These are phyloP conservation scores for Blastocystis hominis DNA, from an alignment of 352 stramenopile species.

Conservation along the genomic window DNA sequence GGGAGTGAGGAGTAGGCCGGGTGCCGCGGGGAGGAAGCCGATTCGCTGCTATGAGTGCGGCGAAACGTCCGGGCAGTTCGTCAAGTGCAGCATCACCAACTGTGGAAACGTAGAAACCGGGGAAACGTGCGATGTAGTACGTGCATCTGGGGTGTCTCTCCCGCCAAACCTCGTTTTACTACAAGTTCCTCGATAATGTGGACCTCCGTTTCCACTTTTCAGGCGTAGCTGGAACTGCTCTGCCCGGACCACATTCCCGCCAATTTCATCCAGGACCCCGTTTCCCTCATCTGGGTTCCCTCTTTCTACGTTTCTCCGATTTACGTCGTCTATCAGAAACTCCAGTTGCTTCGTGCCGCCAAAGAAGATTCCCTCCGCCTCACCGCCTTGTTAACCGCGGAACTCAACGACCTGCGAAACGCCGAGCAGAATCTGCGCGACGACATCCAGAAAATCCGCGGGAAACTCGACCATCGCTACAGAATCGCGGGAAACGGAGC, in stretches of 20 bases:
- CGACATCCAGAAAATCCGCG: not conserved
- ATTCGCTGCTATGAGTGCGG: not conserved
- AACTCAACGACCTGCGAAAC: not conserved
- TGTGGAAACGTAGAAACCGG: not conserved
- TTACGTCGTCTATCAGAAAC: not conserved
- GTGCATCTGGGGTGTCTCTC: conserved; percentile 9
- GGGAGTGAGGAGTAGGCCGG: too few species aligned
- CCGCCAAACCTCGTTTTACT: not conserved
- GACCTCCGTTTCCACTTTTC: not conserved
- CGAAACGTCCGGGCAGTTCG: not conserved
- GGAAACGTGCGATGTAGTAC: not conserved
- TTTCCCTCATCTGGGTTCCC: not conserved
- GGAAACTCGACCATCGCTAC: not conserved
- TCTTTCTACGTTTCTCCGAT: not conserved
- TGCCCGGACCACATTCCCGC: not conserved
- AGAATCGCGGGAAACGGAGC: not conserved
- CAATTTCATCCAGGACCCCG: not conserved
- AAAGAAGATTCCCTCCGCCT: not conserved
- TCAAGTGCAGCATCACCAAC: not conserved
- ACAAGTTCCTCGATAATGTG: not conserved
- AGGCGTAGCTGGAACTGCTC: not conserved
- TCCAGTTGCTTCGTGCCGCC: not conserved
- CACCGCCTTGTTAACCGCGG: too few species aligned
- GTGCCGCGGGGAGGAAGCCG: not conserved
- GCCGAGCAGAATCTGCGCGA: not conserved